Conservation (phyloP, 1,284 basidiomycete genomes). For the Ganoderma sinense region DNA sequence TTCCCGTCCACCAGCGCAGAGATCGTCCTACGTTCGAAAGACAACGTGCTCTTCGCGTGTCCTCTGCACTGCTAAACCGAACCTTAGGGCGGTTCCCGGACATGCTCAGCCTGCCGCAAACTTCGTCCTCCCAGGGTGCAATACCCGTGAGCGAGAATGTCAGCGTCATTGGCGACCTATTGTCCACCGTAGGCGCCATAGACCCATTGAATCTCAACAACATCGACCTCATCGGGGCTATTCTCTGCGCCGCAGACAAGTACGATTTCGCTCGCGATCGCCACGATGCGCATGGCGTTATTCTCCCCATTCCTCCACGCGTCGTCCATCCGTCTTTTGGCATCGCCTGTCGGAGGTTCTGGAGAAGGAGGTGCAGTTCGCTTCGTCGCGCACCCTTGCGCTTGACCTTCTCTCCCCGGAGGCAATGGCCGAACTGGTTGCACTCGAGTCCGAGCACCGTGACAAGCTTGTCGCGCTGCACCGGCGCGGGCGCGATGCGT, state of each 20-base stretch:
- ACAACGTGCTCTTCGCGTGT: constrained; percentile 58
- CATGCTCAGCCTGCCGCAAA: constrained; percentile 56
- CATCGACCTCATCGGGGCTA: constrained; percentile 55
- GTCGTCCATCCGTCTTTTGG: constrained; percentile 57
- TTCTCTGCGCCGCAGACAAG: constrained; percentile 66
- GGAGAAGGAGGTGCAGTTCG: constrained; percentile 58
- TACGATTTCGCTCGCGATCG: constrained; percentile 67
- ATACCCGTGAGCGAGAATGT: constrained; percentile 15
- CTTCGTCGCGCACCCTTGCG: constrained; percentile 49
- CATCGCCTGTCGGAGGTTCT: constrained; percentile 59
- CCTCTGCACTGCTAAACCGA: constrained; percentile 58
- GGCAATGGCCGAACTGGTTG: constrained; percentile 24
- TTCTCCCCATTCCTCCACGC: constrained; percentile 51
- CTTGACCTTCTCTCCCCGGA: constrained; percentile 53
- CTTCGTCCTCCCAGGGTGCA: constrained; percentile 3
- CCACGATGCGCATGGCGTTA: constrained; percentile 57
- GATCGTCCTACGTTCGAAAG: constrained; percentile 51
- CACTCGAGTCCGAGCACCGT: constrained; percentile 28
- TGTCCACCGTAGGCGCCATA: constrained; percentile 64
- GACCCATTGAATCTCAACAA: constrained; percentile 53
- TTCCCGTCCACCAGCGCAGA: constrained; percentile 49
- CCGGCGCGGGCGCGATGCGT: constrained; percentile 25
- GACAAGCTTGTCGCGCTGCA: constrained; percentile 34
- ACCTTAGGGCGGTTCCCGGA: constrained; percentile 65
- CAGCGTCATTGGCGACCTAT: constrained; percentile 53